These are phyloP conservation scores for Alternaria sp. DNA, from an alignment of 2,329 filamentous ascomycete species.

Conservation along the genomic window DNA sequence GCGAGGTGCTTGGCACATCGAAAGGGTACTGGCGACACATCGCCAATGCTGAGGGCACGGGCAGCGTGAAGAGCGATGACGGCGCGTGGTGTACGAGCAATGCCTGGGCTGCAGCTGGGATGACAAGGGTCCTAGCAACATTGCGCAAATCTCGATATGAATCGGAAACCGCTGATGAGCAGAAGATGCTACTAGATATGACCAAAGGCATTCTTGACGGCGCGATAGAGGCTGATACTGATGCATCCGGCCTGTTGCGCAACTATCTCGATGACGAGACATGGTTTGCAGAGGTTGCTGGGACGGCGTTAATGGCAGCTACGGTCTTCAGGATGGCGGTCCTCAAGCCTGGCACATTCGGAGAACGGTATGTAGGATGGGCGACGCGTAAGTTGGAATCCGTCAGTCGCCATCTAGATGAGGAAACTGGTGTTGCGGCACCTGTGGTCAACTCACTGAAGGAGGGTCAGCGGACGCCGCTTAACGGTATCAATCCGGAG, in stretches of 20 bases:
- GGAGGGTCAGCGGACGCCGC: conserved; percentile 39
- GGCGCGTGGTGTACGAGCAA: conserved; percentile 58
- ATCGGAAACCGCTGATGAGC: conserved; percentile 18
- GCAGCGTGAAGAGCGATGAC: conserved; percentile 32
- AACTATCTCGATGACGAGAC: conserved; percentile 55
- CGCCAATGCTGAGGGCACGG: conserved; percentile 33
- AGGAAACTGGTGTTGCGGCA: conserved; percentile 44
- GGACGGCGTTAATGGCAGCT: conserved; percentile 55
- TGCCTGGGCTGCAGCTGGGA: conserved; percentile 57
- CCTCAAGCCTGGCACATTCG: conserved; percentile 49
- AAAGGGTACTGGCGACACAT: conserved; percentile 56
- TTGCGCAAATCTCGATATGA: conserved; percentile 41
- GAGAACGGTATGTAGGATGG: conserved; percentile 49
- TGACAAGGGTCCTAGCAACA: conserved; percentile 55
- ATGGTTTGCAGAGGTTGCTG: conserved; percentile 58
- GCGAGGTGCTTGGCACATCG: conserved; percentile 45
- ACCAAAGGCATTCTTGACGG: conserved; percentile 50
- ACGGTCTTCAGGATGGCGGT: conserved; percentile 55
- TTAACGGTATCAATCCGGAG: conserved; percentile 47
- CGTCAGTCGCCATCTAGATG: conserved; percentile 46
- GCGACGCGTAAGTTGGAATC: conserved; percentile 50
- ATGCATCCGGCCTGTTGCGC: conserved; percentile 50
- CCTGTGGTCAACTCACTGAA: conserved; percentile 54
- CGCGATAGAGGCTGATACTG: conserved; percentile 41
- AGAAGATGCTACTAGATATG: conserved; percentile 36